Evolutionary conservation across 495 filamentous ascomycete species (phyloP), one percentile per base, ranked within the genome.

Genomic region (Delitschia confertaspora): DNA sequence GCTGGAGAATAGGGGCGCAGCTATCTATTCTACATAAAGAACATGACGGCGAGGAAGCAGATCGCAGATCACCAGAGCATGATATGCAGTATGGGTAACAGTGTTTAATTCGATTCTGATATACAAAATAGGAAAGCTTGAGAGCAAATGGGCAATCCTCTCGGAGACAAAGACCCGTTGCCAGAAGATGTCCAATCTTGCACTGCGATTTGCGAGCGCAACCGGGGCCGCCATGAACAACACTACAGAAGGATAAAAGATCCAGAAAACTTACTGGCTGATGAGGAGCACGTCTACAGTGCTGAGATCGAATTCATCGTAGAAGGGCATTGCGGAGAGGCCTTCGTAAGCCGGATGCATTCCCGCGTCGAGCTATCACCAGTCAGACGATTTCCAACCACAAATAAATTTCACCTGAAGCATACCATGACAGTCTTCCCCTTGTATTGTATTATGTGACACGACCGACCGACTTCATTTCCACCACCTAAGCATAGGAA

Each of bases 371-470:
- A 98, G 83, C 86, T 93, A 56, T 49, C 53, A 21, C 26, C 29
- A 29, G 30, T 56, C 31, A 58, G 48, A 29, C 30, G 23, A 45
- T 21, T 14, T 16, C 19, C 39, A 8, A 13, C 20, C 3, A 10
- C 9, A n/a, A 16, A 4, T 10, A 18, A 35, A 10, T 1, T 4
- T 7, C 16, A 6, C 6, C 17, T 11, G 9, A 53, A 44, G 32
- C 79, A 45, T 67, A 89, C 86, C 91, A 98, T 98, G 45, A 98
- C 85, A 4, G 91, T 96, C 60, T 98, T 98, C 14, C 91, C 91
- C 59, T 96, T 98, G 73, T 98, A 98, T 58, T 95, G 85, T 20
- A 98, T 77, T 45, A 98, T 94, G 61, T 98, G 91, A 65, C 91
- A 96, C 45, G 91, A 95, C 43, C 91, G 75, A 39, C 91, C 91